Conservation (phyloP, 1,139 yeast genomes). For the Sugiyamaella xylanicola region DNA sequence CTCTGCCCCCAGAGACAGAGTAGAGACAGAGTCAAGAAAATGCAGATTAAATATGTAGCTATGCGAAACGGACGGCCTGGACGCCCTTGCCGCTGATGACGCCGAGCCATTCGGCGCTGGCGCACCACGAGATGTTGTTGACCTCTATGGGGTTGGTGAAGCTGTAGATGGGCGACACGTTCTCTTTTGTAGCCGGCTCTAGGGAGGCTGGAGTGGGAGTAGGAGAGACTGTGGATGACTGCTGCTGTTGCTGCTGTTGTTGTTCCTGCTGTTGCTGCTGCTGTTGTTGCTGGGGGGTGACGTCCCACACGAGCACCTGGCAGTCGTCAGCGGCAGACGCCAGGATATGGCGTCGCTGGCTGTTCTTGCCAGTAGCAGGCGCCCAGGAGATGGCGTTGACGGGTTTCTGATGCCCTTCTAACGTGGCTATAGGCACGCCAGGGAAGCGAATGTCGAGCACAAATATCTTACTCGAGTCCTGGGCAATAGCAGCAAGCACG, state of each 20-base stretch:
- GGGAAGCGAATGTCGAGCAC: constrained; percentile 87
- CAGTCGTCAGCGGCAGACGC: constrained; percentile 89
- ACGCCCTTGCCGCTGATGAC: constrained; percentile 77
- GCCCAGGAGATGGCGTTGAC: constrained; percentile 85
- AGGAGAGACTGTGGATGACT: constrained; percentile 11
- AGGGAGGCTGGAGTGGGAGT: constrained; percentile 2
- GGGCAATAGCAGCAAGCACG: constrained; percentile 79
- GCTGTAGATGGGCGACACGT: constrained; percentile 36
- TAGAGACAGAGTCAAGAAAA: neutral
- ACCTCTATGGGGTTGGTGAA: constrained; percentile 67
- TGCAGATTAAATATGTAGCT: constrained; percentile 15
- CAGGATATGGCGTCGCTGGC: constrained; percentile 52
- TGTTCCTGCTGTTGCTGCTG: constrained; percentile 20
- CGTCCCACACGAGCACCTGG: constrained; percentile 85
- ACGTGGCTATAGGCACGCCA: constrained; percentile 69
- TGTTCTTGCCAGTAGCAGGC: constrained; percentile 50
- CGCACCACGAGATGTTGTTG: constrained; percentile 76
- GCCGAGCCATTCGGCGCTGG: constrained; percentile 78
- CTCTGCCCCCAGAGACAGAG: no score
- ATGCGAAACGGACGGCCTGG: constrained; percentile 61
- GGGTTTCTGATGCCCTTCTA: constrained; percentile 68
- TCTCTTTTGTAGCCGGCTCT: constrained; percentile 11
- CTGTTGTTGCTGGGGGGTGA: constrained; percentile 38
- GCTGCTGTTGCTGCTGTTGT: constrained; percentile 25
- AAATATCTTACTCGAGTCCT: constrained; percentile 64